These are phyloP conservation scores for Candida anglica DNA, from an alignment of 805 yeast genomes.

Conservation along the genomic window DNA sequence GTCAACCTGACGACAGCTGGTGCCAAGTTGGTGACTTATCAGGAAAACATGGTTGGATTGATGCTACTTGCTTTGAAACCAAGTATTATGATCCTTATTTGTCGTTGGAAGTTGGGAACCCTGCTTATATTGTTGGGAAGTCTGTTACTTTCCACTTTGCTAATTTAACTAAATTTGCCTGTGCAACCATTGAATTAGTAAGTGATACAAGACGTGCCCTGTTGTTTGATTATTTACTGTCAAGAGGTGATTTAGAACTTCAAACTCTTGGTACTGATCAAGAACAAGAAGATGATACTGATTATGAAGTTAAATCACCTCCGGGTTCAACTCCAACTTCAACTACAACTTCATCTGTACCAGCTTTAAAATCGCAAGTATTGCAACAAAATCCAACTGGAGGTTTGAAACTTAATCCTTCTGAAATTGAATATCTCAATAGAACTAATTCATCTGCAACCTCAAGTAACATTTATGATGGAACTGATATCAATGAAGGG, in stretches of 20 bases:
- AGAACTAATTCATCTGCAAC: no score
- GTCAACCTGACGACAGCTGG: slow-evolving; percentile 45
- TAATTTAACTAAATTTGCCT: slow-evolving; percentile 54
- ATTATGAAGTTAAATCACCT: not conserved
- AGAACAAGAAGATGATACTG: not conserved
- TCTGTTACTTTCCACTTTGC: slow-evolving; percentile 56
- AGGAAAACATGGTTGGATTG: slow-evolving; percentile 73
- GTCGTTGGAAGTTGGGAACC: slow-evolving; percentile 53
- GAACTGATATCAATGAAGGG: slow-evolving; percentile 1
- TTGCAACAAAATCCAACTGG: no score
- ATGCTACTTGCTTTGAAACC: slow-evolving; percentile 65
- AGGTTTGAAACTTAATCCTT: no score
- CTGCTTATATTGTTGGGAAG: slow-evolving; percentile 56
- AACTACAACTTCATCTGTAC: no score
- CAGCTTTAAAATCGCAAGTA: no score
- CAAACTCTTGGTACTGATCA: not conserved
- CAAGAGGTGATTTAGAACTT: slow-evolving; percentile 2
- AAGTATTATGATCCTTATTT: slow-evolving; percentile 62
- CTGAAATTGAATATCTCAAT: no score
- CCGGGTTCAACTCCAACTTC: no score
- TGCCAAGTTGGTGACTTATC: slow-evolving; percentile 76
- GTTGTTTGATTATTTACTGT: not conserved
- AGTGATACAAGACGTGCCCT: not conserved
- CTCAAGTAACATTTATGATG: no score
- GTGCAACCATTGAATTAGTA: slow-evolving; percentile 51